Base-by-base conservation (phyloP, 495 filamentous ascomycete genomes). In the Aspergillus kassunensis region DNA sequence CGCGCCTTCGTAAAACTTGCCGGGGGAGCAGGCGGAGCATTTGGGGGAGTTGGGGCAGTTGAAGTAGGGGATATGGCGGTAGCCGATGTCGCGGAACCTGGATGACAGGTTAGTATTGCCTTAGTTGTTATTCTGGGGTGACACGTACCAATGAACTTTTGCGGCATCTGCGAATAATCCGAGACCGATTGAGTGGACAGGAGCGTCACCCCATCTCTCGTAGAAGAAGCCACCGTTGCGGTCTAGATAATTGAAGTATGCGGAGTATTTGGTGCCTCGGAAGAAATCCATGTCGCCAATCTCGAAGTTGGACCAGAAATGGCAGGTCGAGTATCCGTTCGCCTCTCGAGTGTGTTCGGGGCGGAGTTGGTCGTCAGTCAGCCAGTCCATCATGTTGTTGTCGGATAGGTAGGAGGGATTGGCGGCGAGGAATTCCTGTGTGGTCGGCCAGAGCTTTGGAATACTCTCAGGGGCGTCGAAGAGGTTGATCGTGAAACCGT, bases 251-350 rank as follows among this genome's bases (percentile, higher is more conserved):
- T 96, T 85, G 71, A 99, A 99, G 66, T 97, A 99, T 45, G 90
- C 89, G 65, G 92, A 86, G 66, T 99, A 99, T 44, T 81, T 78
- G 66, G 91, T 82, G 59, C 90, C 87, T 10, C 95, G 79, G 90
- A 91, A 99, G 74, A 99, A 97, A 54, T 79, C 81, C 82, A 99
- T 83, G 65, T 96, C 91, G 29, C 83, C 95, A 59, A 99, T 95
- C 72, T 99, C 95, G 62, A 99, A 99, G 72, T 99, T 99, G 52
- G 84, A 90, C 95, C 95, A 99, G 77, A 99, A 99, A 71, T 99
- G 95, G 68, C 95, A 99, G n/a, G 95, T 98, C 10, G 89, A 93
- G 76, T 97, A 98, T 31, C 93, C 93, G 52, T 93, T 84, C 25
- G 90, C 91, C 42, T 83, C 80, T 16, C 72, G 54, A 59, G 86